A percentile compares a stretch with the other conserved stretches of the same genome.
These are phyloP conservation scores for Skeletonema marinoi DNA, from an alignment of 108 stramenopile genomes.

Conservation along the genomic window DNA sequence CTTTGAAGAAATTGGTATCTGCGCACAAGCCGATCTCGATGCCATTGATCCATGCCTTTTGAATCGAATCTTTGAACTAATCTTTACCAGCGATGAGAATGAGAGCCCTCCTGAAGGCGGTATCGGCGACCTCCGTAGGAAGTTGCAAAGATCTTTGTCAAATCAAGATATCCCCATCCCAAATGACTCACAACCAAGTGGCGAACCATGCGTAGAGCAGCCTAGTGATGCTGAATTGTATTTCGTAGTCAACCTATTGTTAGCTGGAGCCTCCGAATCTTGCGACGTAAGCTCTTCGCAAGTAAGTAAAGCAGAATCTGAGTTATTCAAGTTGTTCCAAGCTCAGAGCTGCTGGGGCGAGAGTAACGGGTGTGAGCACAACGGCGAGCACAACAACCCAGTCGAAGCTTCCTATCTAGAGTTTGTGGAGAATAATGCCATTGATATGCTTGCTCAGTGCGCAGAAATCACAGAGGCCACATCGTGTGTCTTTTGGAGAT, in stretches of 20 bases:
- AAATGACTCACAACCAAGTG: neutral
- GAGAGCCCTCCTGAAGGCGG: neutral
- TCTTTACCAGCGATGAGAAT: neutral
- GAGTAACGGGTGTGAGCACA: neutral
- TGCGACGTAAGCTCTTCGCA: slow-evolving; percentile 12
- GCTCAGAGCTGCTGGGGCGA: slow-evolving; percentile 33
- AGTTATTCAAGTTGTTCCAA: slow-evolving; percentile 31
- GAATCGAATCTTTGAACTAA: slow-evolving; percentile 15
- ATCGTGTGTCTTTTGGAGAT: slow-evolving; percentile 20
- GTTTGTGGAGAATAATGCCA: slow-evolving; percentile 11
- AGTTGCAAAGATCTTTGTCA: slow-evolving; percentile 1
- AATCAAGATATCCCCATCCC: neutral
- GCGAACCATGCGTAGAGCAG: slow-evolving; percentile 9
- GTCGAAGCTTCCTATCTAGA: slow-evolving; percentile 5
- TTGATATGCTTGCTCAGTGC: slow-evolving; percentile 25
- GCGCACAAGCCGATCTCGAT: slow-evolving; percentile 19
- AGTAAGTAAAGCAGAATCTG: slow-evolving; percentile 8
- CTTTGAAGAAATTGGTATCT: slow-evolving; percentile 24
- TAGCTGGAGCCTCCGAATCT: slow-evolving; percentile 20
- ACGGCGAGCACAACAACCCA: neutral
- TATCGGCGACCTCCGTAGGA: slow-evolving; percentile 5
- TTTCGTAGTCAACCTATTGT: slow-evolving; percentile 12
- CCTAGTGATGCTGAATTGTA: slow-evolving; percentile 5
- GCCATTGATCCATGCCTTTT: slow-evolving; percentile 30
- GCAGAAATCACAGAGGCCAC: slow-evolving; percentile 5